Evolutionary conservation across 2,329 filamentous ascomycete genomes (phyloP), one percentile per base, ranked within the genome.

Genomic region (Sphaerulina vaccinii): DNA sequence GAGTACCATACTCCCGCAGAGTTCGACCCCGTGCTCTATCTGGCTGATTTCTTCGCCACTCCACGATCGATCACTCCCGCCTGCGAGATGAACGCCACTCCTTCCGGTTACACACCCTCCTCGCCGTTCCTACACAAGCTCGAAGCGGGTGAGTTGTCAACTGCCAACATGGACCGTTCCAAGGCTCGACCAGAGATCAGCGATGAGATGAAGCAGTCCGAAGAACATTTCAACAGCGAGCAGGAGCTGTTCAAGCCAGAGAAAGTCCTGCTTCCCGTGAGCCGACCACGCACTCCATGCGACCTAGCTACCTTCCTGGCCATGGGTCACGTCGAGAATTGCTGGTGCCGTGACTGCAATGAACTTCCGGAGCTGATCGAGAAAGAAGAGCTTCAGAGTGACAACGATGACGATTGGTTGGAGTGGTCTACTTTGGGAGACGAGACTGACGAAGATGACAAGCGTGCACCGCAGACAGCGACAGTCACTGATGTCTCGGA

Each of bases 251-350:
- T 67, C 40, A 47, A 52, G 8, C 51, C 52, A 22, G 35, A 48
- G 21, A 27, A 42, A 13, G 36, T 55, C 8, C 33, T 51, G 8
- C 37, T 54, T 5, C 50, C 58, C 5, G 18, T 48, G 8, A 57
- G 48, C 37, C 47, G 32, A 24, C 43, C 22, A 6, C 41, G 41
- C 11, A 59, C 53, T 46, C 40, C 53, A n/a, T 59, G 60, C 40
- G 61, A 64, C 36, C 52, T 65, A 22, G 57, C 58, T 9, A 58
- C 54, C 10, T 66, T 67, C 48, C 49, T 65, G 23, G 58, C 59
- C 18, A 55, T 62, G 54, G 64, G 63, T n/a, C 64, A 67, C 32
- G 63, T 58, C 3, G 55, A 60, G 49, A 56, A 62, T 18, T 67
- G 65, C 58, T 63, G 61, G 61, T 66, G 65, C 47, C 40, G 23